Evolutionary conservation across 495 filamentous ascomycete genomes (phyloP).

Genomic region (Polyplosphaeria fusca): DNA sequence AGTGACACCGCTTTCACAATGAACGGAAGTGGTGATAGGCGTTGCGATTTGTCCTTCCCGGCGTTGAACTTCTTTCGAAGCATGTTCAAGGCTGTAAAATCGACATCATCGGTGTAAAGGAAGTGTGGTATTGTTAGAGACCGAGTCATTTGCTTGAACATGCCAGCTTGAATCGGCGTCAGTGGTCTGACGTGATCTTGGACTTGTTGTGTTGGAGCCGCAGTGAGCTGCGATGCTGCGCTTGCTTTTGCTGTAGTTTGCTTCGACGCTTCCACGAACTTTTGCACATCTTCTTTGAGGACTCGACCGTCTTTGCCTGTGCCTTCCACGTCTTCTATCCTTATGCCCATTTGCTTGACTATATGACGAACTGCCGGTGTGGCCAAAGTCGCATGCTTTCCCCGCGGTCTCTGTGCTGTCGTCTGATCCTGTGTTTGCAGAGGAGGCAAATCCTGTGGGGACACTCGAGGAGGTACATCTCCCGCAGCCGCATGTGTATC

Average conservation of each 20-base stretch:
- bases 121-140: conserved; percentile 91
- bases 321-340: conserved; percentile 73
- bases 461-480: conserved; percentile 5
- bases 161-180: conserved; percentile 76
- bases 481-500: conserved; percentile 23
- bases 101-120: conserved; percentile 82
- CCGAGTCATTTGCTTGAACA: conserved; percentile 98
- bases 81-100: conserved; percentile 66
- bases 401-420: conserved; percentile 7
- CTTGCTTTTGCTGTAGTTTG: conserved; percentile 30
- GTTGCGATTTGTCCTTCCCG: conserved; percentile 21
- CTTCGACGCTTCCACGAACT: conserved; percentile 51
- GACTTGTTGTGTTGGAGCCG: conserved; percentile 26
- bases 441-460: conserved; percentile 9
- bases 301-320: conserved; percentile 92
- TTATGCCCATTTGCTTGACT: conserved; percentile 68
- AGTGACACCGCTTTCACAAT: conserved; percentile 91
- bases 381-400: conserved; percentile 67
- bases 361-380: conserved; percentile 92
- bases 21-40: conserved; percentile 88
- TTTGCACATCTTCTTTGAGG: conserved; percentile 88
- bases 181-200: conserved; percentile 64
- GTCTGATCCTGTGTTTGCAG: conserved; percentile 2
- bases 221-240: conserved; percentile 8
- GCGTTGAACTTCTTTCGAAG: conserved; percentile 67